These are phyloP conservation scores for Cladophialophora carrionii DNA, from an alignment of 2,329 filamentous ascomycete species.

Conservation along the genomic window DNA sequence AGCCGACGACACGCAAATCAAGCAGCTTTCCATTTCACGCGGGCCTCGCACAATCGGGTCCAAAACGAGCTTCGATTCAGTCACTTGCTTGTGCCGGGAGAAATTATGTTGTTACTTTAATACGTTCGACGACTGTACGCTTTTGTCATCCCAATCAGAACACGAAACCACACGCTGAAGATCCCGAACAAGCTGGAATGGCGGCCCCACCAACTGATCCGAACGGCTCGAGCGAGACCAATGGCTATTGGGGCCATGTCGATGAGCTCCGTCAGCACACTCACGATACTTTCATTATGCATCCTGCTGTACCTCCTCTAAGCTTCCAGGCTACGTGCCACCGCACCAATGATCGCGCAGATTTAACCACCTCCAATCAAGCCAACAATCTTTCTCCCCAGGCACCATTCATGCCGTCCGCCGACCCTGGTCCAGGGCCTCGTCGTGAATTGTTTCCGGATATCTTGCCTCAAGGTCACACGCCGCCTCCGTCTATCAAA, in stretches of 20 bases:
- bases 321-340: constrained; percentile 1
- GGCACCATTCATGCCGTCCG: neutral
- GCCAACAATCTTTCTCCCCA: constrained; percentile 1
- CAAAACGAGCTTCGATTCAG: neutral
- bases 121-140: neutral
- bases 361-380: neutral
- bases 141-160: constrained; percentile 15
- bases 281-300: constrained; percentile 11
- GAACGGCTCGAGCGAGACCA: constrained; percentile 5
- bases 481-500: constrained; percentile 16
- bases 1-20: neutral
- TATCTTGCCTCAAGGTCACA: constrained; percentile 27
- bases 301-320: constrained; percentile 13
- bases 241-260: neutral
- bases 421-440: constrained; percentile 11
- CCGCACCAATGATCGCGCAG: neutral
- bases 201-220: constrained; percentile 19
- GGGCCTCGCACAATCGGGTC: neutral
- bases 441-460: constrained; percentile 27
- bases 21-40: neutral
- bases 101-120: neutral
- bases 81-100: neutral
- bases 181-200: constrained; percentile 18
- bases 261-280: neutral
- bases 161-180: constrained; percentile 3